These are phyloP conservation scores for Excoecaria cochinchinensis DNA, from an alignment of 345 rosid species.

Conservation along the genomic window DNA sequence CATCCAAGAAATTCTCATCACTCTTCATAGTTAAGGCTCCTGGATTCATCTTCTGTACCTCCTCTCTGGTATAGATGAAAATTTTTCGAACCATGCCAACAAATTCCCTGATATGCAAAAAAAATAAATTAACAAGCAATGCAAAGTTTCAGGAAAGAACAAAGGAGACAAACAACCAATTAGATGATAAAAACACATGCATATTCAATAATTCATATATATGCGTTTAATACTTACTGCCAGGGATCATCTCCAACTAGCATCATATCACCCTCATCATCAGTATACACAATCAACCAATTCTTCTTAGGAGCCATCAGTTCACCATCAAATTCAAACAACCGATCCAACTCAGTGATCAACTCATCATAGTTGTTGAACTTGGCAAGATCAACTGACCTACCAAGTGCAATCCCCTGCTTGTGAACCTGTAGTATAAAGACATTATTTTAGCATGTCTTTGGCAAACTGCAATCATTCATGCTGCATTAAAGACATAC, in stretches of 20 bases:
- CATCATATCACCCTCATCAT: slow-evolving; percentile 60
- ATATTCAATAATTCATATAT: not conserved
- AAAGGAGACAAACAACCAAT: not conserved
- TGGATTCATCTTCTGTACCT: slow-evolving; percentile 47
- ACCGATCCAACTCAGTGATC: slow-evolving; percentile 45
- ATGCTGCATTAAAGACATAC: not conserved
- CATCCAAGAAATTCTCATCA: slow-evolving; percentile 16
- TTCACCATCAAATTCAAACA: slow-evolving; percentile 57
- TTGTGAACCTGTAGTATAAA: slow-evolving; percentile 43
- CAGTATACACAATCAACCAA: slow-evolving; percentile 54
- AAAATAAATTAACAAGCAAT: not conserved
- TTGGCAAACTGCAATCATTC: not conserved
- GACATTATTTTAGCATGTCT: not conserved
- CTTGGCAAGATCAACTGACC: slow-evolving; percentile 53
- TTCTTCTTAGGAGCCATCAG: slow-evolving; percentile 36
- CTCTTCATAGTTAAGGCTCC: slow-evolving; percentile 28
- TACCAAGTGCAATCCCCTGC: slow-evolving; percentile 54
- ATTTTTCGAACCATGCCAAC: slow-evolving; percentile 54
- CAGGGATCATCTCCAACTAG: slow-evolving; percentile 66
- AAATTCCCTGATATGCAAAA: slow-evolving; percentile 44
- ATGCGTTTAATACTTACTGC: slow-evolving; percentile 38
- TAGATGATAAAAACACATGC: not conserved
- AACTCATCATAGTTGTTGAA: slow-evolving; percentile 45
- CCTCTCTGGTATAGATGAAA: slow-evolving; percentile 47
- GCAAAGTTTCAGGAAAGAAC: not conserved